Conservation (phyloP, 1,284 basidiomycete species). For the Tylopilus sp. region DNA sequence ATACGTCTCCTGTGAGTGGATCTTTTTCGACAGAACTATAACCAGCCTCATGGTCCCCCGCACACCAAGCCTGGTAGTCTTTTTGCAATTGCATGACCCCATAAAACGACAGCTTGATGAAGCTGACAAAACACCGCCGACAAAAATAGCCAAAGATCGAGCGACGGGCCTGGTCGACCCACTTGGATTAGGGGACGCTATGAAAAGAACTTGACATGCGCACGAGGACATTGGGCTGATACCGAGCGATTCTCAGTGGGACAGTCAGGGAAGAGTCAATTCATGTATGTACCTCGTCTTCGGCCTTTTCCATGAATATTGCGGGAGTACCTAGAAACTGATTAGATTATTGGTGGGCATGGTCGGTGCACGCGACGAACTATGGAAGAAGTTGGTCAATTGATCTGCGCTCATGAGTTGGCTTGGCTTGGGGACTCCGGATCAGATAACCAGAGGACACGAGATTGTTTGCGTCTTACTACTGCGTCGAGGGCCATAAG, state of each 20-base stretch:
- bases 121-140: constrained; percentile 67
- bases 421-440: constrained; percentile 35
- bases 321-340: constrained; percentile 41
- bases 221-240: constrained; percentile 31
- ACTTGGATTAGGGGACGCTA: not conserved
- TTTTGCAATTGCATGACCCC: constrained; percentile 57
- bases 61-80: constrained; percentile 62
- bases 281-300: constrained; percentile 40
- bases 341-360: constrained; percentile 3
- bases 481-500: constrained; percentile 39
- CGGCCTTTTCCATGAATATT: constrained; percentile 50
- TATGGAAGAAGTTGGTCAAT: constrained; percentile 58
- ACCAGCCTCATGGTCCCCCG: constrained; percentile 43
- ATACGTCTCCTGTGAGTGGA: constrained; percentile 51
- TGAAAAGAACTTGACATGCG: constrained; percentile 3
- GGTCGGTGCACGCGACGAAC: constrained; percentile 36
- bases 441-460: constrained; percentile 14
- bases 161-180: constrained; percentile 42
- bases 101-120: constrained; percentile 66
- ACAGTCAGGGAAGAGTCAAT: not conserved
- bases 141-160: constrained; percentile 76
- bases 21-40: constrained; percentile 53
- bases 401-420: constrained; percentile 52
- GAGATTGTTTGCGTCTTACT: constrained; percentile 33
- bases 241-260: constrained; percentile 3